Evolutionary conservation across 176 grass and related monocot species (phyloP), one percentile per base, ranked within the genome.

Genomic region (Triticum timopheevii): DNA sequence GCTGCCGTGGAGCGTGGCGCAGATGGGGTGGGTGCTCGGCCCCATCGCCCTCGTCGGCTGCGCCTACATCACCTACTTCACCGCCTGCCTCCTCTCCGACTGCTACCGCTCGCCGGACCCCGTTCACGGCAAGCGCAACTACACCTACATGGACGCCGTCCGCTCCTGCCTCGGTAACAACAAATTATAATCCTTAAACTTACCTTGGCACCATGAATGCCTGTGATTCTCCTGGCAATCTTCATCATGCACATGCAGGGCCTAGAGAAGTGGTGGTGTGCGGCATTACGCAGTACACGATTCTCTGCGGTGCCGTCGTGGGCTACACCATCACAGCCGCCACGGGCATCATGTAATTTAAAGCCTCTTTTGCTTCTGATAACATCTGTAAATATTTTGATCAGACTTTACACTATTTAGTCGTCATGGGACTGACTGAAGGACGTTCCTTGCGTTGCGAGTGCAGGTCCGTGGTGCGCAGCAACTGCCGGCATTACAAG

Each of bases 131-230:
- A 94, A 91, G 19, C 92, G 95, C 34, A 98, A 98, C 85, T 78
- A 90, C 85, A 98, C 93, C 52, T 98, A 98, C 91, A 98, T 95
- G 93, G 93, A 93, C 56, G 95, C 93, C 52, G 95, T 98, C 80
- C 93, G 95, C 7, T 98, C 95, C 13, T 89, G 86, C 81, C 91
- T 98, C 23, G 95, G 95, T 98, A 91, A 85, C 90, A 88, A 80
- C 59, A 40, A 52, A 13, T 13, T 44, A 22, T 2, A 59, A 3
- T 28, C 59, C 22, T 27, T 13, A 5, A 65, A 63, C 52, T 24
- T 24, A 0, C 20, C 19, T 0, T 19, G 5, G 16, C 12, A 73
- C 12, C 49, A 52, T 54, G 50, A 13, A 30, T 73, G 39, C 56
- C 54, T 42, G 7, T 45, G 61, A 19, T 15, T 75, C 22, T 42